Evolutionary conservation across 2,329 filamentous ascomycete genomes (phyloP), one percentile per base, ranked within the genome.

Genomic region (Fusarium goolgardi): DNA sequence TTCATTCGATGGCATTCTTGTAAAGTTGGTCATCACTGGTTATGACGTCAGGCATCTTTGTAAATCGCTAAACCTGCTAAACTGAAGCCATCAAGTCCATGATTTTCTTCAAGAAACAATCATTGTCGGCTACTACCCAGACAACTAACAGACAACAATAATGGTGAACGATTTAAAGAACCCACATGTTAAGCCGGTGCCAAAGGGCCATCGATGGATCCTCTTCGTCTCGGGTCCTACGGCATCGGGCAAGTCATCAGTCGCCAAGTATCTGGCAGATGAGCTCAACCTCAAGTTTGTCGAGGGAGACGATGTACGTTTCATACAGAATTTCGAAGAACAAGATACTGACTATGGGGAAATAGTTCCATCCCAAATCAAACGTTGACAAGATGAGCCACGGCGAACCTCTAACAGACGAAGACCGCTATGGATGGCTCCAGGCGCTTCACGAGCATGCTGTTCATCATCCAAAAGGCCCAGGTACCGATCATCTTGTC

Each of bases 381-480:
- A 67, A 67, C 6, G 44, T 67, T 3, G 59, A 67, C 2, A 67
- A 67, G 25, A 67, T 67, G 65, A 67, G 64, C 13, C 65, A 49
- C 10, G 59, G 59, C 5, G 43, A 67, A 13, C 54, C 46, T 12
- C 54, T 67, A 10, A 67, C 59, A 0, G 64, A 67, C 6, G 5
- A 59, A 10, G 65, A 67, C 32, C 63, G 65, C 10, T 39, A 20
- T 3, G 53, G 50, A 7, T 67, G 65, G 65, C 34, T 67, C 0
- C 21, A 67, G 11, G 65, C 65, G 0, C 39, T 67, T 0, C 46
- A 50, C 1, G 64, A 67, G 29, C 65, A 67, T 5, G 64, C 65
- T 2, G 20, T 31, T 0, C 47, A 64, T 2, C 65, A 67, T 7
- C 65, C 65, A 8, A 64, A 50, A 25, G 65, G 64, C 1, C 51